Percentiles rank a stretch among this genome's conserved stretches.
Evolutionary conservation across 2,329 filamentous ascomycete genomes (phyloP).

Genomic region (Ceratocystis ficicola): DNA sequence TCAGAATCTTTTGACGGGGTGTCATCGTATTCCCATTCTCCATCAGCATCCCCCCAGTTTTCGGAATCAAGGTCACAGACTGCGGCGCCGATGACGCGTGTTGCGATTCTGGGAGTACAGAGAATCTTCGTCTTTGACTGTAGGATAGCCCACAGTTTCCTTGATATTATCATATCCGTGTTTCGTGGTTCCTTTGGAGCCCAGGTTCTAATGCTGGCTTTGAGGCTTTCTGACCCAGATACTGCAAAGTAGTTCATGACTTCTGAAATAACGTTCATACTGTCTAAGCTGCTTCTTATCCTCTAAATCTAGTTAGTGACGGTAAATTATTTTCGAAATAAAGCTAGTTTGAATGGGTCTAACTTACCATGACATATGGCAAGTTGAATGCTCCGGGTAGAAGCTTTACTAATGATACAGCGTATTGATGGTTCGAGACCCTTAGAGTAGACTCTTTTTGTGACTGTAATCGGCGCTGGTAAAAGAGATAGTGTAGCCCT

Average conservation of each 20-base stretch:
- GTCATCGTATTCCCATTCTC: slow-evolving; percentile 9
- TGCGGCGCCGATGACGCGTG: background rate
- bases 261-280: slow-evolving; percentile 21
- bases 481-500: slow-evolving; percentile 12
- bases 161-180: slow-evolving; percentile 10
- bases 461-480: background rate
- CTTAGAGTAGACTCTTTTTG: background rate
- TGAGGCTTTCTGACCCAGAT: slow-evolving; percentile 20
- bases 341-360: background rate
- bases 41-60: slow-evolving; percentile 14
- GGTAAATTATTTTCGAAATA: background rate
- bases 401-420: slow-evolving; percentile 17
- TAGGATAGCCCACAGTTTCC: slow-evolving; percentile 19
- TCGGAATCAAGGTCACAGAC: slow-evolving; percentile 8
- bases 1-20: background rate
- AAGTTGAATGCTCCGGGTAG: slow-evolving; percentile 21
- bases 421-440: slow-evolving; percentile 24
- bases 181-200: background rate
- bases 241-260: slow-evolving; percentile 21
- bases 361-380: slow-evolving; percentile 17
- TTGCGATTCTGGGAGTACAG: background rate
- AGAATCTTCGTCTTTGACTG: slow-evolving; percentile 20
- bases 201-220: slow-evolving; percentile 13
- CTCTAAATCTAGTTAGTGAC: slow-evolving; percentile 11
- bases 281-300: slow-evolving; percentile 11